Evolutionary conservation across 768 basidiomycete genomes (phyloP), one percentile per base, ranked within the genome.

Genomic region (Tylopilus vinaceipallidus): DNA sequence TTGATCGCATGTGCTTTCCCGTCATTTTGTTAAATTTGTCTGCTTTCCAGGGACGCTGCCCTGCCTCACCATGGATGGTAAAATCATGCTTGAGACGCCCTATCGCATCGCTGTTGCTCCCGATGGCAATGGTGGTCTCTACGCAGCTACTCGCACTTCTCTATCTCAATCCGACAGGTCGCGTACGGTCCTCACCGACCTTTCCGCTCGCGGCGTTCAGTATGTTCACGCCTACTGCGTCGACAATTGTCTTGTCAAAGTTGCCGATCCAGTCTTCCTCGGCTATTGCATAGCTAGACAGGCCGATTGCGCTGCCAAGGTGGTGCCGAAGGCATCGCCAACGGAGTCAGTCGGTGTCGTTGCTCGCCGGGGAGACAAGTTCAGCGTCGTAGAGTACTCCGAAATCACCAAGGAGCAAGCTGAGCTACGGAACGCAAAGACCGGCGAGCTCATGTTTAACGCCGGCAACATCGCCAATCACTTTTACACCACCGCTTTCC

Each of bases 391-490:
- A 50, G 97, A 99, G 69, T 99, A 98, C 75, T 95, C 93, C 5
- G 97, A 99, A 68, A 91, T 99, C 62, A 82, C 89, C 8, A 76
- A 81, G 56, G 91, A 89, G 58, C 91, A 95, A 67, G 84, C 95
- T 3, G 89, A 91, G 64, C 75, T 79, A 52, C 84, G 84, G 38
- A 81, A 88, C 54, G 53, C 81, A 11, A 71, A 79, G 46, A 79
- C 81, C 3, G 89, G 85, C 46, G 86, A 93, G 49, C 81, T 99
- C 45, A 72, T 82, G 20, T 98, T 94, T 84, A 81, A 94, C 50
- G 95, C 95, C 6, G 97, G 82, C 30, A 99, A 99, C 72, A 98
- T 99, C 65, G 97, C 81, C 61, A 98, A 98, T 71, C 97, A 99
- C 70, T 97, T 98, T 72, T 99, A 97, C 74, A 94, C 94, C 34